Percentiles rank a stretch among this genome's conserved stretches.
phyloP scores from a whole-genome alignment of 257 asterid genomes.

The Mitragyna speciosa region DNA sequence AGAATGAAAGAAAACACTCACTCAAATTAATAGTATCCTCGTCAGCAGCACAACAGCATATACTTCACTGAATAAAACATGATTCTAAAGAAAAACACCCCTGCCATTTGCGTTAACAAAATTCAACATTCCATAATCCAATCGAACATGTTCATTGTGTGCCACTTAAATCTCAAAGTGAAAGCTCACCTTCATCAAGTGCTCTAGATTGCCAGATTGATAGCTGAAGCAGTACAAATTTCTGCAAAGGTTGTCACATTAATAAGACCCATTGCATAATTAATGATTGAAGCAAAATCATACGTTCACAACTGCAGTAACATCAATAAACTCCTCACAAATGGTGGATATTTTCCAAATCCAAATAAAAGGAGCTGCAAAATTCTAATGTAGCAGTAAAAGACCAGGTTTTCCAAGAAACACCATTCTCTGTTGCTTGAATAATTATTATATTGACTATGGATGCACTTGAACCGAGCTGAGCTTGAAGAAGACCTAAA shows the following conservation, averaged over 20 bases:
- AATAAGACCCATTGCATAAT: background rate
- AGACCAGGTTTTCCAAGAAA: background rate
- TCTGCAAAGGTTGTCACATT: slow-evolving; percentile 40
- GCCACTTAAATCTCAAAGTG: background rate
- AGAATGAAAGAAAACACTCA: slow-evolving; percentile 1
- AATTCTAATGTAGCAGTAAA: background rate
- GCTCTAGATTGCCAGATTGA: slow-evolving; percentile 94
- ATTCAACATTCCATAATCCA: background rate
- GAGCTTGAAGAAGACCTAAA: background rate
- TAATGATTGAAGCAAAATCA: background rate
- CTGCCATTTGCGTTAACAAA: background rate
- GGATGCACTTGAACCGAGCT: background rate
- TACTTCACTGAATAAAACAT: background rate
- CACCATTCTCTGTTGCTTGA: background rate
- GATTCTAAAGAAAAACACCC: background rate
- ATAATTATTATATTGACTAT: background rate
- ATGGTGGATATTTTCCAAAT: background rate
- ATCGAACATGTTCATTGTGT: background rate
- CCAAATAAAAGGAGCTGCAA: background rate
- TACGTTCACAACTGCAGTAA: background rate
- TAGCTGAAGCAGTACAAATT: slow-evolving; percentile 86
- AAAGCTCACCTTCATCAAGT: slow-evolving; percentile 84
- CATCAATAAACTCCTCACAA: background rate
- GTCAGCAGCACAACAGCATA: background rate
- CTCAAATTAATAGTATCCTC: no score